phyloP scores from a whole-genome alignment of 2,329 filamentous ascomycete genomes.

The Neonectria faginata region DNA sequence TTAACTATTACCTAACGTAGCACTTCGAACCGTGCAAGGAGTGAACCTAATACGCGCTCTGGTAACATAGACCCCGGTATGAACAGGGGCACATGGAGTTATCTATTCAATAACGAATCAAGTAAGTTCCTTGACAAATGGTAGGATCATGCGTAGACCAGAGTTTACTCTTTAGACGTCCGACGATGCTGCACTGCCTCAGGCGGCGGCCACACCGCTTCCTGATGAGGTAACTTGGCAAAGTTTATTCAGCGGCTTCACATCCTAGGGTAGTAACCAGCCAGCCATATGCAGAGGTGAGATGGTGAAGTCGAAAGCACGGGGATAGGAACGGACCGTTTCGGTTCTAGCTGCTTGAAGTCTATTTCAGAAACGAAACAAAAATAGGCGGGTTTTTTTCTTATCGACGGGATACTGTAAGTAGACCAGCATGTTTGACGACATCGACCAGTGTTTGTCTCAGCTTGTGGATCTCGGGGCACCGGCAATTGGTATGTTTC shows the following conservation, averaged over 20 bases:
- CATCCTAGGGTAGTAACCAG: not conserved
- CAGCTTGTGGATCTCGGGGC: not conserved
- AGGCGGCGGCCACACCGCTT: slow-evolving; percentile 2
- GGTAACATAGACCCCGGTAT: not conserved
- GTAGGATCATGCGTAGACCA: not conserved
- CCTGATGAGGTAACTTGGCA: slow-evolving; percentile 5
- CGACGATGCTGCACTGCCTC: slow-evolving; percentile 1
- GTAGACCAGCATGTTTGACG: not conserved
- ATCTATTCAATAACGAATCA: not conserved
- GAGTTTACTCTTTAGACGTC: slow-evolving; percentile 3
- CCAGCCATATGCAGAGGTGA: not conserved
- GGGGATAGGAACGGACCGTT: not conserved
- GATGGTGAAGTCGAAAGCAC: not conserved
- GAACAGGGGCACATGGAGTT: not conserved
- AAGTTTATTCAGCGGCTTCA: slow-evolving; percentile 4
- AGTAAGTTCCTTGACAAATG: slow-evolving; percentile 1
- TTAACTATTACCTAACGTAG: not conserved
- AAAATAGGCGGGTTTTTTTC: not conserved
- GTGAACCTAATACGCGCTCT: not conserved
- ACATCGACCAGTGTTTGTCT: not conserved
- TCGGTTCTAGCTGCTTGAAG: not conserved
- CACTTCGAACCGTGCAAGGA: not conserved
- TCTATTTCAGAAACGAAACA: not conserved
- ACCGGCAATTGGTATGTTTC: not conserved
- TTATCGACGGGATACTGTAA: no score